These are phyloP conservation scores for Jasminum sambac DNA, from an alignment of 257 asterid species.

Conservation along the genomic window DNA sequence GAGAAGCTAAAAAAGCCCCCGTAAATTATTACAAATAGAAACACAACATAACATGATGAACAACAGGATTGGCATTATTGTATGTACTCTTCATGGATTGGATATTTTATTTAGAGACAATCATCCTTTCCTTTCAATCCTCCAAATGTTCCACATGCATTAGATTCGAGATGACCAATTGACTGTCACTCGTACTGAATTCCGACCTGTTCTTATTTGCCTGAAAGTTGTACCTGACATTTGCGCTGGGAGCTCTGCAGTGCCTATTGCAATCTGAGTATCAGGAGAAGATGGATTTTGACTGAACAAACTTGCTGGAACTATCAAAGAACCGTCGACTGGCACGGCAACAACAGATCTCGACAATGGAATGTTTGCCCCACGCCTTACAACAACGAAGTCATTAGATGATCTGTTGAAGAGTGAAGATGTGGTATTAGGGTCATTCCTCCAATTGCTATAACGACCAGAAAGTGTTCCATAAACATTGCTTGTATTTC, in stretches of 20 bases:
- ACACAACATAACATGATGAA: too few relatives aligned
- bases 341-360: slow-evolving; percentile 4
- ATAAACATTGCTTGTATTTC: not conserved
- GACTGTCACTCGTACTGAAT: not conserved
- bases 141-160: not conserved
- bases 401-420: not conserved
- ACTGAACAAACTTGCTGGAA: not conserved
- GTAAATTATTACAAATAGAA: too few relatives aligned
- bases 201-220: not conserved
- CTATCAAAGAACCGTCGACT: not conserved
- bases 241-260: not conserved
- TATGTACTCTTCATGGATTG: too few relatives aligned
- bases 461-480: not conserved
- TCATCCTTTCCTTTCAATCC: too few relatives aligned
- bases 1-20: too few relatives aligned
- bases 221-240: not conserved
- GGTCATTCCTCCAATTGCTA: not conserved
- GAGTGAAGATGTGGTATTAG: not conserved
- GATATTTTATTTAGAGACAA: too few relatives aligned
- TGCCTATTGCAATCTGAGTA: slow-evolving; percentile 1
- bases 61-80: too few relatives aligned
- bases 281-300: not conserved
- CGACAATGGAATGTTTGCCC: not conserved
- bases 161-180: not conserved
- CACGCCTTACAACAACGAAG: not conserved